A percentile compares a stretch with the other conserved stretches of the same genome.
Conservation (phyloP, 805 yeast genomes). For the Candida vaughaniae region DNA sequence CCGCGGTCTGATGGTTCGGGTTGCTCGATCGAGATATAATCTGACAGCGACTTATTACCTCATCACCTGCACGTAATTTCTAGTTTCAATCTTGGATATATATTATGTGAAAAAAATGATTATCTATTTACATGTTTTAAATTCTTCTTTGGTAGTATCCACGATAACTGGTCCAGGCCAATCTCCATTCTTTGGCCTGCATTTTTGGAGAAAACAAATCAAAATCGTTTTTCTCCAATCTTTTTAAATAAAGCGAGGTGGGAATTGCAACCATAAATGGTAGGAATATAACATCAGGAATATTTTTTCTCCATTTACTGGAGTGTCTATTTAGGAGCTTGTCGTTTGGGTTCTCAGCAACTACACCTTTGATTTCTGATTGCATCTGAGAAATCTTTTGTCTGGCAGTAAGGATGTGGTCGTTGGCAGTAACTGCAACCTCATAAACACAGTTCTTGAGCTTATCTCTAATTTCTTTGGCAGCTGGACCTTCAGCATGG, state of each 20-base stretch:
- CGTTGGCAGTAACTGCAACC: constrained; percentile 74
- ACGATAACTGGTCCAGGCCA: constrained; percentile 60
- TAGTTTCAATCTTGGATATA: too few relatives aligned
- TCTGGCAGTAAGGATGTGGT: constrained; percentile 71
- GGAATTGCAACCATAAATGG: constrained; percentile 73
- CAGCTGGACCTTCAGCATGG: constrained; percentile 28
- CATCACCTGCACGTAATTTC: too few relatives aligned
- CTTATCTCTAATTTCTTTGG: constrained; percentile 27
- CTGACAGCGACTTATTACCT: too few relatives aligned
- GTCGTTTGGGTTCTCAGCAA: constrained; percentile 22
- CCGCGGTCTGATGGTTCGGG: too few relatives aligned
- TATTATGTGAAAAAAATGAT: too few relatives aligned
- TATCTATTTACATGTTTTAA: too few relatives aligned
- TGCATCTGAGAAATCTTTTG: constrained; percentile 45
- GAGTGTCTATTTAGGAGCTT: constrained; percentile 24
- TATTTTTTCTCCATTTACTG: constrained; percentile 40
- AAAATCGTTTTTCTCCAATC: constrained; percentile 62
- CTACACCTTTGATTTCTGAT: constrained; percentile 31
- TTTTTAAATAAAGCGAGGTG: constrained; percentile 56
- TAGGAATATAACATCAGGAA: constrained; percentile 64
- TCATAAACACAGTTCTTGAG: constrained; percentile 64
- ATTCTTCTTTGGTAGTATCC: constrained; percentile 42
- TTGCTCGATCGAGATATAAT: too few relatives aligned
- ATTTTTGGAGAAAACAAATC: constrained; percentile 51
- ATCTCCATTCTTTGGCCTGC: constrained; percentile 57